Evolutionary conservation across 2,329 filamentous ascomycete species (phyloP), one percentile per base, ranked within the genome.

Genomic region (Gremmenia infestans): DNA sequence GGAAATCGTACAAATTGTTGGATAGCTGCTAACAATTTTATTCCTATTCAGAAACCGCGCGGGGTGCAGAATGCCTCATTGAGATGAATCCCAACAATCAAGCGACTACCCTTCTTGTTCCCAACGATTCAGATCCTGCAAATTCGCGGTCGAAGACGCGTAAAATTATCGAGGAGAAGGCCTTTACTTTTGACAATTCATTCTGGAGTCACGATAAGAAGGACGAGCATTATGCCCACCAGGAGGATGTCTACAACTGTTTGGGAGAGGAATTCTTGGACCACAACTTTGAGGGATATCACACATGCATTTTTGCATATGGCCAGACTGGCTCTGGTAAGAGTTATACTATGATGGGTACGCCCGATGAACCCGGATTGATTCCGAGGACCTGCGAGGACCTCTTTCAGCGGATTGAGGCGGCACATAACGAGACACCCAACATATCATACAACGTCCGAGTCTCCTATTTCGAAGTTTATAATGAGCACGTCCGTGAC

Each of bases 231-330:
- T 99, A 97, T 70, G 92, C 94, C 3, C 82, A 87, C 59, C 94
- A 99, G 71, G 89, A 91, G 67, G 89, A 97, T 67, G 88, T 99
- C 54, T 97, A 99, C 78, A 90, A 94, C 68, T 88, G 88, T 57
- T 81, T 99, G 23, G 94, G 94, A 54, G 91, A 97, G 72, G 94
- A 97, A 69, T 97, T 99, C 65, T 81, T 99, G 60, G 94, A 99
- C 72, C 94, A 99, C 80, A 99, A 99, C 75, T 99, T 99, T 67
- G 92, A 97, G 70, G 94, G 94, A 61, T 99, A 99, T 76, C 93
- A 99, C 74, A 99, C 94, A 0, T 99, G 94, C 72, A 99, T 99
- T 65, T 97, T 99, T 70, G 94, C 94, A 58, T 97, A 99, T 68
- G 94, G 94, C 11, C 94, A 99, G 77, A 99, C 94, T 0, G 94